These are phyloP conservation scores for Teratosphaeria zuluensis DNA, from an alignment of 2,329 filamentous ascomycete species.

Conservation along the genomic window DNA sequence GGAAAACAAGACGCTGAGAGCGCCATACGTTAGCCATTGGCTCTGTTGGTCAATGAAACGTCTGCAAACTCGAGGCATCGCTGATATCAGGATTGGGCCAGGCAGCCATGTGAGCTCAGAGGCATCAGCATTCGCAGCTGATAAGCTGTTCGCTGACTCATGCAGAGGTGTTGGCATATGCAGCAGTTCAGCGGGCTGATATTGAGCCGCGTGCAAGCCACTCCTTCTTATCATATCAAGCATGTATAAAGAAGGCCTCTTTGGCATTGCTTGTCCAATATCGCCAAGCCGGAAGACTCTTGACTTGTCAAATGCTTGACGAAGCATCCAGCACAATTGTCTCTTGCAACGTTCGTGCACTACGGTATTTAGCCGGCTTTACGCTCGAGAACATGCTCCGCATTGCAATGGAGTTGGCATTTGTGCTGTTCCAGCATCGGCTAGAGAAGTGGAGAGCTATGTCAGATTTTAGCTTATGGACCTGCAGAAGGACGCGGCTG, in stretches of 20 bases:
- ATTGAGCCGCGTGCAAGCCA: neutral
- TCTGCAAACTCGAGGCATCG: neutral
- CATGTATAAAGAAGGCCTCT: too few relatives aligned
- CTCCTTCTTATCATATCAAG: too few relatives aligned
- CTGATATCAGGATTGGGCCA: neutral
- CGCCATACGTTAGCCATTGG: constrained; percentile 17
- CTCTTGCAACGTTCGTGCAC: too few relatives aligned
- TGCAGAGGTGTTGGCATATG: neutral
- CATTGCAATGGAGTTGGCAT: neutral
- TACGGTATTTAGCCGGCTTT: too few relatives aligned
- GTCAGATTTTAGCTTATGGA: neutral
- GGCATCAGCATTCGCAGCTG: neutral
- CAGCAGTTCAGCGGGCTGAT: neutral
- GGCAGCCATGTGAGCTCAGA: neutral
- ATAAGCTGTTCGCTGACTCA: neutral
- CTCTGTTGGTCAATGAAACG: neutral
- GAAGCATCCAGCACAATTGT: too few relatives aligned
- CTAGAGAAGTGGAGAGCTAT: neutral
- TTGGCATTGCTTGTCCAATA: too few relatives aligned
- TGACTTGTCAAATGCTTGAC: too few relatives aligned
- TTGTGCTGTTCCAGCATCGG: neutral
- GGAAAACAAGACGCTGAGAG: constrained; percentile 30
- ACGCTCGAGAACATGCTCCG: too few relatives aligned
- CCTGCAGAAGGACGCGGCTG: neutral
- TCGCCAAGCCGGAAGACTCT: too few relatives aligned